phyloP scores from a whole-genome alignment of 208 protist genomes.

The Lotmaria passim region DNA sequence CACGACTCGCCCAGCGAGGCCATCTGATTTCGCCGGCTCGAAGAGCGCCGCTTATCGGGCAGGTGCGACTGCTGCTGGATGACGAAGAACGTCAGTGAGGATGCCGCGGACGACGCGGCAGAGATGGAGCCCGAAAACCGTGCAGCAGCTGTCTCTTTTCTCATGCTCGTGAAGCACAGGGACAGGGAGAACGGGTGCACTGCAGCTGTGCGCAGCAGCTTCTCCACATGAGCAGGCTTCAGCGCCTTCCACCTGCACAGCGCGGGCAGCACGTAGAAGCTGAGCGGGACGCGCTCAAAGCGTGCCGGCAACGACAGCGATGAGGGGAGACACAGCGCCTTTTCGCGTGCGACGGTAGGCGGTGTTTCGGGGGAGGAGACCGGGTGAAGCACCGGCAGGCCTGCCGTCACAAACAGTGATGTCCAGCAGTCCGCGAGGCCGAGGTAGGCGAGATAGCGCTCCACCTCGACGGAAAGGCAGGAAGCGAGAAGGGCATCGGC shows the following conservation, averaged over 20 bases:
- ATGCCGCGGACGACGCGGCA: background rate
- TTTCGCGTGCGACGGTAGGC: background rate
- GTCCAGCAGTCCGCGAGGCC: slow-evolving; percentile 34
- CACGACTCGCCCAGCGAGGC: slow-evolving; percentile 23
- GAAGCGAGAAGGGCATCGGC: slow-evolving; percentile 17
- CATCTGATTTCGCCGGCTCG: slow-evolving; percentile 10
- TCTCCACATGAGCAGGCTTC: slow-evolving; percentile 11
- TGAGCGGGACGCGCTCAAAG: slow-evolving; percentile 23
- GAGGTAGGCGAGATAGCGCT: slow-evolving; percentile 36
- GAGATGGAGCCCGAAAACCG: background rate
- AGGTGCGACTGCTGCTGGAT: slow-evolving; percentile 28
- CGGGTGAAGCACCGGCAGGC: slow-evolving; percentile 11
- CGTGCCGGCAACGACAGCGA: slow-evolving; percentile 1
- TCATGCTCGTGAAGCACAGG: background rate
- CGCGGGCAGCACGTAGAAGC: slow-evolving; percentile 31
- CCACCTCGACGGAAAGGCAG: slow-evolving; percentile 19
- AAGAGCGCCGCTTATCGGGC: slow-evolving; percentile 12
- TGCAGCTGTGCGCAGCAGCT: slow-evolving; percentile 15
- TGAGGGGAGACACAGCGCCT: background rate
- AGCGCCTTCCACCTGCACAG: slow-evolving; percentile 27
- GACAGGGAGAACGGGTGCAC: slow-evolving; percentile 27
- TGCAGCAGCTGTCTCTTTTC: background rate
- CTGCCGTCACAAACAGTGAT: slow-evolving; percentile 28
- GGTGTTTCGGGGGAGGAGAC: background rate
- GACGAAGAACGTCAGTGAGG: slow-evolving; percentile 27